Conservation (phyloP, 106 monocot species). For the Gastrodia elata region DNA sequence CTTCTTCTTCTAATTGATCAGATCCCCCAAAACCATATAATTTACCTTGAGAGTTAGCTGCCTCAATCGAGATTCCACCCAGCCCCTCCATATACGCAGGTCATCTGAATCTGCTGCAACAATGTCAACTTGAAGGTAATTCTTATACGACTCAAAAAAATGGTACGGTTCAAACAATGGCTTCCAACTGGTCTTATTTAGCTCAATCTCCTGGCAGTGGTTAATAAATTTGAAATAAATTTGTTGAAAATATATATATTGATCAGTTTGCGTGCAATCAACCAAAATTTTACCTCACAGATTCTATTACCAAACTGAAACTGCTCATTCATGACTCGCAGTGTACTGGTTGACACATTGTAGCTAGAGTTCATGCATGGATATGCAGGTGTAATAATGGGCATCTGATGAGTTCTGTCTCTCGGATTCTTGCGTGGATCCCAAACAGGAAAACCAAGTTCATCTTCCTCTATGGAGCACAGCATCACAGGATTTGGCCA, state of each 20-base stretch:
- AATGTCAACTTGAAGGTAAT: conserved; percentile 91
- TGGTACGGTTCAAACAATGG: conserved; percentile 72
- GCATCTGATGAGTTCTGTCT: conserved; percentile 89
- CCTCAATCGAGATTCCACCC: conserved; percentile 95
- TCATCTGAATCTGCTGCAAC: conserved; percentile 75
- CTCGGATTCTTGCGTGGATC: conserved; percentile 89
- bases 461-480: conserved; percentile 80
- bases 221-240: neutral
- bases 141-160: conserved; percentile 90
- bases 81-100: conserved; percentile 83
- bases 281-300: conserved; percentile 51
- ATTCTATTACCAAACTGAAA: conserved; percentile 70
- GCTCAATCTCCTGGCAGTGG: conserved; percentile 61
- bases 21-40: conserved; percentile 5
- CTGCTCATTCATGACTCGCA: conserved; percentile 93
- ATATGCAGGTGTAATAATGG: conserved; percentile 98
- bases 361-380: conserved; percentile 99
- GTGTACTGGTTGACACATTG: conserved; percentile 91
- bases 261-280: neutral
- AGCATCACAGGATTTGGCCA: conserved; percentile 99
- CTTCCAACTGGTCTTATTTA: conserved; percentile 58
- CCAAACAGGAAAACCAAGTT: conserved; percentile 91
- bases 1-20: neutral
- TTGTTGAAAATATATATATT: neutral
- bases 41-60: conserved; percentile 87